Percentiles rank a stretch among this genome's conserved stretches.
Evolutionary conservation across 768 basidiomycete genomes (phyloP).

Genomic region (Psilocybe azurescens): DNA sequence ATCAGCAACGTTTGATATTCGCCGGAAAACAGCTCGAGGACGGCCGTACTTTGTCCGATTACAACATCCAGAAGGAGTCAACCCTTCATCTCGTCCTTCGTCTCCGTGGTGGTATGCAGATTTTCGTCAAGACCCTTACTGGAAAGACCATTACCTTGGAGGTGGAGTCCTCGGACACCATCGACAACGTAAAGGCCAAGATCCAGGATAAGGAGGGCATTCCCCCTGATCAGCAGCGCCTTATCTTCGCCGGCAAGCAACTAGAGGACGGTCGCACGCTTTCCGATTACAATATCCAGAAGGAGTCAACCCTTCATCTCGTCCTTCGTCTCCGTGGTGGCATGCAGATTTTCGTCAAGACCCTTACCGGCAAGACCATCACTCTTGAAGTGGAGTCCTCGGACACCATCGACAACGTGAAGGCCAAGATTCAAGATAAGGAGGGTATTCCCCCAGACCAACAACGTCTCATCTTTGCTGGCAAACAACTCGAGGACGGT

Average conservation of each 20-base stretch:
- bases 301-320: conserved; percentile 42
- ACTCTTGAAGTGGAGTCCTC: conserved; percentile 77
- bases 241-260: conserved; percentile 31
- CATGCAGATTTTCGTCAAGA: conserved; percentile 56
- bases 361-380: conserved; percentile 68
- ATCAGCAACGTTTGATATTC: conserved; percentile 27
- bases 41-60: conserved; percentile 25
- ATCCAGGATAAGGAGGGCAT: conserved; percentile 31
- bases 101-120: conserved; percentile 29
- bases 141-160: conserved; percentile 31
- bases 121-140: conserved; percentile 31
- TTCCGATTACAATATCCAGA: conserved; percentile 50
- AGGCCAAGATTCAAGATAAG: conserved; percentile 80
- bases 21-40: conserved; percentile 28
- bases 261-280: conserved; percentile 39
- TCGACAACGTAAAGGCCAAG: conserved; percentile 31
- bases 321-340: conserved; percentile 39
- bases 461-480: conserved; percentile 76
- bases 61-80: conserved; percentile 28
- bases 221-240: conserved; percentile 29
- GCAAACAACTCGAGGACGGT: conserved; percentile 44
- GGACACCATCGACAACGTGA: conserved; percentile 78
- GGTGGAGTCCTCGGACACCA: conserved; percentile 29
- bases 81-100: conserved; percentile 27
- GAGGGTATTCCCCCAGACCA: conserved; percentile 57